phyloP scores from a whole-genome alignment of 2,329 filamentous ascomycete species.

The Cladophialophora carrionii region DNA sequence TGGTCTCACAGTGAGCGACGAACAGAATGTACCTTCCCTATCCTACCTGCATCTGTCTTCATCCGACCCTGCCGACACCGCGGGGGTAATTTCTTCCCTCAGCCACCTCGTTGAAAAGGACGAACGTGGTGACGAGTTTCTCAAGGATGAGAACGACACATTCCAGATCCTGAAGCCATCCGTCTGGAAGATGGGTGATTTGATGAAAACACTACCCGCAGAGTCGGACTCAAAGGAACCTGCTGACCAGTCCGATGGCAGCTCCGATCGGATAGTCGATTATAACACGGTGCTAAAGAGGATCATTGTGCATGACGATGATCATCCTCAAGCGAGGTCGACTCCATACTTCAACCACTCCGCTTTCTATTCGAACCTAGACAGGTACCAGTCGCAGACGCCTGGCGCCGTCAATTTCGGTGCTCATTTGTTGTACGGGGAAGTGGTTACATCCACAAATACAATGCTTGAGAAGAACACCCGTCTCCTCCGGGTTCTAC shows the following conservation, averaged over 20 bases:
- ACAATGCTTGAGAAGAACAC: slow-evolving; percentile 93
- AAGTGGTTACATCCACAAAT: slow-evolving; percentile 92
- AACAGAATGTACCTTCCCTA: slow-evolving; percentile 73
- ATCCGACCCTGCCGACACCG: slow-evolving; percentile 64
- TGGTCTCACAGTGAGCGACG: slow-evolving; percentile 74
- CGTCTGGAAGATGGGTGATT: slow-evolving; percentile 60
- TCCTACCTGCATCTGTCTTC: slow-evolving; percentile 83
- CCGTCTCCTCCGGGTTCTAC: slow-evolving; percentile 72
- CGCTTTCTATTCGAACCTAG: slow-evolving; percentile 73
- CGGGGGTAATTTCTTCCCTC: slow-evolving; percentile 67
- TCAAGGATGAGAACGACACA: slow-evolving; percentile 79
- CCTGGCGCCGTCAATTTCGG: slow-evolving; percentile 65
- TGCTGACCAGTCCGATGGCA: slow-evolving; percentile 42
- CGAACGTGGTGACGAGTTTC: slow-evolving; percentile 69
- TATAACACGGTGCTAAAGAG: slow-evolving; percentile 74
- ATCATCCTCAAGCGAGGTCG: slow-evolving; percentile 68
- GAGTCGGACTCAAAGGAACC: slow-evolving; percentile 41
- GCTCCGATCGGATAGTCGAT: slow-evolving; percentile 66
- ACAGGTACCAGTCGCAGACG: slow-evolving; percentile 63
- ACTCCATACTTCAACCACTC: slow-evolving; percentile 88
- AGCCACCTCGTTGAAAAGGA: slow-evolving; percentile 67
- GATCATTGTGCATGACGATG: slow-evolving; percentile 71
- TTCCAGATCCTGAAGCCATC: slow-evolving; percentile 76
- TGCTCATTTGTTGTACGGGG: slow-evolving; percentile 77
- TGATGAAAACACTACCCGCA: slow-evolving; percentile 58